A percentile compares a stretch with the other conserved stretches of the same genome.
Conservation (phyloP, 352 stramenopile genomes). For the Pythium insidiosum region DNA sequence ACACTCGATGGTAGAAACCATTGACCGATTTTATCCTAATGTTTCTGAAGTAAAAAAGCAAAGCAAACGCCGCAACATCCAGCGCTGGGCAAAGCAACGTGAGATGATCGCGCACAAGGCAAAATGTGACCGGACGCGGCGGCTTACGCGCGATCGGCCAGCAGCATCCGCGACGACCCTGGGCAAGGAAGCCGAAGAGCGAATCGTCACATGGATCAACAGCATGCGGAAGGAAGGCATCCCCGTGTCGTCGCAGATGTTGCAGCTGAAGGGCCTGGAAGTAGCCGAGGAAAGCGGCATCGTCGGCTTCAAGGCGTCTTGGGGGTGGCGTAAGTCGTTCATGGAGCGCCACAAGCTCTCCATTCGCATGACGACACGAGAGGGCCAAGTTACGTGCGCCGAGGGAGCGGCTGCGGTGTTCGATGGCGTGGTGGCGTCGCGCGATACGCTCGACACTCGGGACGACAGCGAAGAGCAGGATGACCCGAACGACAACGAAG, state of each 20-base stretch:
- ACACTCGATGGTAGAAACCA: neutral
- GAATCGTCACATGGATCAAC: constrained; percentile 4
- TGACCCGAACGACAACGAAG: constrained; percentile 1
- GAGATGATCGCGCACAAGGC: constrained; percentile 1
- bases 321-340: constrained; percentile 1
- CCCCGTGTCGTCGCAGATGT: constrained; percentile 3
- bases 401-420: neutral
- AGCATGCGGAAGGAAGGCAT: constrained; percentile 1
- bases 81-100: neutral
- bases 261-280: neutral
- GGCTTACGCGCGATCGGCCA: neutral
- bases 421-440: neutral
- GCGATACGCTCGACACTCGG: neutral
- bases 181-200: neutral
- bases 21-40: constrained; percentile 1
- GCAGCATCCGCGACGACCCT: neutral
- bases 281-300: neutral
- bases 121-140: neutral
- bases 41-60: constrained; percentile 2
- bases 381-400: constrained; percentile 1
- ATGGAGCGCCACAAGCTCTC: constrained; percentile 5
- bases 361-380: neutral
- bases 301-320: constrained; percentile 1
- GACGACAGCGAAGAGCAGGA: neutral
- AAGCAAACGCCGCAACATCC: neutral